Percentiles rank a stretch among this genome's conserved stretches.
Conservation (phyloP, 768 basidiomycete species). For the Sporobolomyces phaffii region DNA sequence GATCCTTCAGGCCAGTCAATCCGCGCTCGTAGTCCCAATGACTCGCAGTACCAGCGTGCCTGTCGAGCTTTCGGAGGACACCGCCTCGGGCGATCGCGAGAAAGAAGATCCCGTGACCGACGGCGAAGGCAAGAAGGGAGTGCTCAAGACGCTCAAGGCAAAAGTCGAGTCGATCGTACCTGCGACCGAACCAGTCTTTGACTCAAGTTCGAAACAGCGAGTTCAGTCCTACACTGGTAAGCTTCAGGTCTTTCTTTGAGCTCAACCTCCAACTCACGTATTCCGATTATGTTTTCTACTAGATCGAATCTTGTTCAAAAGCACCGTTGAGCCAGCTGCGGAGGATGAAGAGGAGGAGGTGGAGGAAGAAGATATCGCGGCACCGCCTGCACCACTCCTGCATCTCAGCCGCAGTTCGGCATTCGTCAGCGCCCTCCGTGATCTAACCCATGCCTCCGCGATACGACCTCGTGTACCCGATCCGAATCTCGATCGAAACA, state of each 20-base stretch:
- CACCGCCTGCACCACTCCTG: neutral
- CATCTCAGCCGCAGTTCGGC: slow-evolving; percentile 5
- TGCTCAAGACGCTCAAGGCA: neutral
- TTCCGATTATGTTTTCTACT: no score
- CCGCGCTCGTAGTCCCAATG: slow-evolving; percentile 9
- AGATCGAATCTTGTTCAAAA: slow-evolving; percentile 42
- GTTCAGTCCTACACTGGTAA: slow-evolving; percentile 40
- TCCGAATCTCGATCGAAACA: neutral
- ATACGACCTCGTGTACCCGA: neutral
- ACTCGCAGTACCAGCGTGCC: slow-evolving; percentile 1
- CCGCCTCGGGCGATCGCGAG: neutral
- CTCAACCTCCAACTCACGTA: no score
- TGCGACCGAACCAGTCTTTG: slow-evolving; percentile 27
- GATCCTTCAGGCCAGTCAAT: slow-evolving; percentile 16
- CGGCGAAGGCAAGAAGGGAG: neutral
- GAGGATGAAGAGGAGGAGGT: slow-evolving; percentile 1
- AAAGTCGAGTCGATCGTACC: slow-evolving; percentile 9
- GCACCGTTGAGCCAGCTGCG: neutral
- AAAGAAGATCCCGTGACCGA: neutral
- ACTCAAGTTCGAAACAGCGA: slow-evolving; percentile 40
- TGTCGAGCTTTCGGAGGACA: neutral
- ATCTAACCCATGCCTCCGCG: neutral
- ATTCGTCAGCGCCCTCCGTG: slow-evolving; percentile 10
- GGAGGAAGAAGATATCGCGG: neutral
- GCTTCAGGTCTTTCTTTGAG: neutral